Conservation (phyloP, 345 rosid species). For the Lepidium africanum region DNA sequence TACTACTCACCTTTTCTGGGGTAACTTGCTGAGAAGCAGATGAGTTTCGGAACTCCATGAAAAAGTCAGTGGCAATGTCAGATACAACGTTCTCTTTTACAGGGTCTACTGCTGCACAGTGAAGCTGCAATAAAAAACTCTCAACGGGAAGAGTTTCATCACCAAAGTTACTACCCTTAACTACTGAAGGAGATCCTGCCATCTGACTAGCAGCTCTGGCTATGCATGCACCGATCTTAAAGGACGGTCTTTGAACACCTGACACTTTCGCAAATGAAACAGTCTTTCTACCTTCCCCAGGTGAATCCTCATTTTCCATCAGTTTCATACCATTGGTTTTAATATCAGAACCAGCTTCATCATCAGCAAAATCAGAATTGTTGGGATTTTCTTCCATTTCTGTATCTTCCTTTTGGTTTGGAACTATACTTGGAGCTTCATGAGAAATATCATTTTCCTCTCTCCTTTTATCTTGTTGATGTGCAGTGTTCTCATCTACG, state of each 20-base stretch:
- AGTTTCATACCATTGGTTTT: conserved; percentile 44
- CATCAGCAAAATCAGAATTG: conserved; percentile 26
- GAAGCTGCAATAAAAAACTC: conserved; percentile 61
- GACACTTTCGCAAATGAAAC: conserved; percentile 60
- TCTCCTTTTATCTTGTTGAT: conserved; percentile 6
- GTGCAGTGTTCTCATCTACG: neutral
- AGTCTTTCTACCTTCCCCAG: conserved; percentile 49
- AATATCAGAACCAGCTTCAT: conserved; percentile 37
- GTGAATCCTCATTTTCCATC: conserved; percentile 46
- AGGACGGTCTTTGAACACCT: conserved; percentile 54
- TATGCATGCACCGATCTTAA: conserved; percentile 88
- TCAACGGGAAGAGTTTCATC: conserved; percentile 57
- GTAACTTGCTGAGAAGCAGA: conserved; percentile 33
- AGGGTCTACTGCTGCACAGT: conserved; percentile 61
- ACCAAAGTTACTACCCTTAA: conserved; percentile 40
- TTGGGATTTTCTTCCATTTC: conserved; percentile 20
- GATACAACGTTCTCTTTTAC: conserved; percentile 36
- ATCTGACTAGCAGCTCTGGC: conserved; percentile 90
- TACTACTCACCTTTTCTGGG: conserved; percentile 33
- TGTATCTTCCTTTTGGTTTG: conserved; percentile 19
- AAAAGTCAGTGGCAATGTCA: conserved; percentile 46
- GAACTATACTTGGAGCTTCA: conserved; percentile 10
- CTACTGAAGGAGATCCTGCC: conserved; percentile 62
- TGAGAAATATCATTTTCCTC: conserved; percentile 13
- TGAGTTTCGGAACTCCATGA: conserved; percentile 73